These are phyloP conservation scores for Plasmodium knowlesi DNA, from an alignment of 169 alveolate species.

Conservation along the genomic window DNA sequence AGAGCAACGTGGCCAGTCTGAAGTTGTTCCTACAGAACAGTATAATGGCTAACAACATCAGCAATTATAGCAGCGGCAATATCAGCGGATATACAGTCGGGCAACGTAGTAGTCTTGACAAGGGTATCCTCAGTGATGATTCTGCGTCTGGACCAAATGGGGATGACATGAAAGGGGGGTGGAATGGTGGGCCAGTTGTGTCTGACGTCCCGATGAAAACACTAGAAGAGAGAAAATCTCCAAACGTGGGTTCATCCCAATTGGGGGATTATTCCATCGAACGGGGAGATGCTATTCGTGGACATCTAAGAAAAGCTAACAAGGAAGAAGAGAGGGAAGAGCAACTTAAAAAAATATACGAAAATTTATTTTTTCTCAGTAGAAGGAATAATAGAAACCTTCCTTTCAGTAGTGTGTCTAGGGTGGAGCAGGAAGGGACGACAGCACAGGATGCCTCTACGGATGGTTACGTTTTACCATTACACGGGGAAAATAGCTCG, in stretches of 20 bases:
- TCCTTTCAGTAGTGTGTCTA: neutral
- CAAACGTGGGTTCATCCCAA: neutral
- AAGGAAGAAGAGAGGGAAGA: neutral
- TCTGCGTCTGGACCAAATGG: neutral
- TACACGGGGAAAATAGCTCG: neutral
- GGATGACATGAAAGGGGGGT: no score
- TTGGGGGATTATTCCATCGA: neutral
- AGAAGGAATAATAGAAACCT: neutral
- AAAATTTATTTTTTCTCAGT: neutral
- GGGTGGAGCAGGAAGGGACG: neutral
- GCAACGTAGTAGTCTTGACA: neutral
- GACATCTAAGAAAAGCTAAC: neutral
- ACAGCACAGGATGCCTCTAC: neutral
- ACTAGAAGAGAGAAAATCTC: neutral
- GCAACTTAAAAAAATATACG: conserved; percentile 1
- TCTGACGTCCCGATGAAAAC: neutral
- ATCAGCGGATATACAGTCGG: neutral
- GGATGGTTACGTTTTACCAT: neutral
- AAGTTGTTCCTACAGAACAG: conserved; percentile 1
- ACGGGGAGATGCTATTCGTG: neutral
- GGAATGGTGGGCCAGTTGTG: neutral
- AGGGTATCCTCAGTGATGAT: neutral
- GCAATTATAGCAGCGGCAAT: neutral
- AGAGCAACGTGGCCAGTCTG: neutral
- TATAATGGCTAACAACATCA: neutral